A percentile compares a stretch with the other conserved stretches of the same genome.
Evolutionary conservation across 2,329 filamentous ascomycete genomes (phyloP).

Genomic region (Verticillium klebahnii): DNA sequence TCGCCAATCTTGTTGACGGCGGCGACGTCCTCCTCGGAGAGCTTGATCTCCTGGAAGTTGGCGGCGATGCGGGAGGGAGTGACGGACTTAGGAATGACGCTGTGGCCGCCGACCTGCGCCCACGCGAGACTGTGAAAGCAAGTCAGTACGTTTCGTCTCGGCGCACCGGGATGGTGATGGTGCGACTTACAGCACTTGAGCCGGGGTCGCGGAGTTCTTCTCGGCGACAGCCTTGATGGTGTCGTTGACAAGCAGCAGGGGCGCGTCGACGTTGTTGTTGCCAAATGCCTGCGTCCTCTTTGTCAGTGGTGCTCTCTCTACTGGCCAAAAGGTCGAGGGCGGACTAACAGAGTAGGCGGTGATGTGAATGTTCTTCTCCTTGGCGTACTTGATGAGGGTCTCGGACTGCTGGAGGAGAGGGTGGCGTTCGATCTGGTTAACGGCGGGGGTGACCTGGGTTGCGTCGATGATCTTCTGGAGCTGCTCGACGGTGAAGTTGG

Average conservation of each 20-base stretch:
- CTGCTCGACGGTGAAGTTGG: constrained; percentile 64
- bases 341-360: constrained; percentile 54
- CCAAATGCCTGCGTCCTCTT: constrained; percentile 28
- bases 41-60: constrained; percentile 65
- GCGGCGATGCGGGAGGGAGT: constrained; percentile 61
- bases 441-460: constrained; percentile 53
- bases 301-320: neutral
- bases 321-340: neutral
- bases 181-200: constrained; percentile 30
- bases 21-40: constrained; percentile 53
- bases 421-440: constrained; percentile 68
- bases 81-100: constrained; percentile 72
- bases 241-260: constrained; percentile 54
- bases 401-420: constrained; percentile 54
- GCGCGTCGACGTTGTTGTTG: constrained; percentile 36
- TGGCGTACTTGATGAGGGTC: constrained; percentile 56
- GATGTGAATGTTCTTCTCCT: constrained; percentile 58
- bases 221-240: constrained; percentile 53
- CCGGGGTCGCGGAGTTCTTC: constrained; percentile 33
- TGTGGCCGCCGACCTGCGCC: constrained; percentile 55
- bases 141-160: neutral
- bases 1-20: constrained; percentile 59
- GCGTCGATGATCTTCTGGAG: constrained; percentile 46
- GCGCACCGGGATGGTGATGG: neutral
- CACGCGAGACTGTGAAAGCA: constrained; percentile 44